Base-by-base conservation (phyloP, 2,329 filamentous ascomycete species). In the Plectosphaerella cucumerina region DNA sequence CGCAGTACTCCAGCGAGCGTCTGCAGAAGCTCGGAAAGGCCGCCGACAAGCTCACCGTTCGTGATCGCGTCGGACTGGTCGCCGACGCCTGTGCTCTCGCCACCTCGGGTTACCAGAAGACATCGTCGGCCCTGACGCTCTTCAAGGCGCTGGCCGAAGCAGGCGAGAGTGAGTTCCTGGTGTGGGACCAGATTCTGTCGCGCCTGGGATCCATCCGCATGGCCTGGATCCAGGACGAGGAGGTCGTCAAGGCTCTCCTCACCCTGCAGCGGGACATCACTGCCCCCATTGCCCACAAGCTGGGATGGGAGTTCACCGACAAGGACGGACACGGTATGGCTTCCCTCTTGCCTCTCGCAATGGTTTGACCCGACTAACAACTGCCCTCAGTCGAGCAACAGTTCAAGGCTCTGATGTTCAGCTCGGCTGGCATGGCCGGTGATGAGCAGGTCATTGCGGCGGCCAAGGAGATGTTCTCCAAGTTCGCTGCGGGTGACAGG, bases 11-110 rank as follows among this genome's bases (percentile, higher is more conserved):
- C 2, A 87, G 90, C 2, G 86, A 90, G 61, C 86, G 93, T 34
- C 81, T 97, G 43, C 79, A 85, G 59, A 96, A 96, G 76, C 85
- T 97, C 35, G 93, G 93, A 22, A 74, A 90, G 64, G 90, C 92
- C 50, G 93, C 91, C 44, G 94, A 89, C 70, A 78, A 92, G 10
- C 75, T 97, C 50, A 86, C 84, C 11, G 90, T 96, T 6, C 90
- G 97, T 70, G 93, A 97, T 66, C 85, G 93, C 53, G 90, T 93
- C 45, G 93, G 93, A 63, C 95, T 97, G 88, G 90, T 96, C 66
- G 88, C 90, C 31, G 93, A 97, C 69, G 91, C 93, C 4, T 91
- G 90, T 60, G 90, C 93, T 26, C 78, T 97, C 59, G 90, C 93
- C 49, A 82, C 89, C 34, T 94, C 92, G 45, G 93, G 93, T 31